Conservation (phyloP, 306 rosid genomes). For the Cucurbita maxima region DNA sequence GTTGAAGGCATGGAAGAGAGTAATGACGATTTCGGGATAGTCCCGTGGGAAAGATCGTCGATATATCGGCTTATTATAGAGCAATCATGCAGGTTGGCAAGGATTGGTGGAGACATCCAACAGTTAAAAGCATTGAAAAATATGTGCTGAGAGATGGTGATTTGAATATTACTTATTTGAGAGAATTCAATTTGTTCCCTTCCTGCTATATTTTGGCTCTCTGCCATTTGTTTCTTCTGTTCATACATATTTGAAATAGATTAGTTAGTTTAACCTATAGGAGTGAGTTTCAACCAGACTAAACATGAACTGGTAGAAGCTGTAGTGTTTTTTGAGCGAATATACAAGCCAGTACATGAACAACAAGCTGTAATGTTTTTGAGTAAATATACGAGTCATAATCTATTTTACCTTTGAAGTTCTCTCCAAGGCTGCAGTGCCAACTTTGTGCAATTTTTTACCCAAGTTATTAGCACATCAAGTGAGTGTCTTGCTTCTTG, state of each 20-base stretch:
- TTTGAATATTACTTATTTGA: neutral
- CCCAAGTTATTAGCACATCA: neutral
- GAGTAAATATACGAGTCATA: neutral
- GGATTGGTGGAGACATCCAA: constrained; percentile 31
- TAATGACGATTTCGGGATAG: constrained; percentile 70
- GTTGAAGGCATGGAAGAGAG: constrained; percentile 69
- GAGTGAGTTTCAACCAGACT: neutral
- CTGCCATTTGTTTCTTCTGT: constrained; percentile 1
- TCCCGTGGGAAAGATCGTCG: constrained; percentile 52
- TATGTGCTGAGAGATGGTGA: constrained; percentile 29
- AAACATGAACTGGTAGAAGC: neutral
- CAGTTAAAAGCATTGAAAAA: constrained; percentile 29
- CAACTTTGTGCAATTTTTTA: neutral
- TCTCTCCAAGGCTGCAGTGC: neutral
- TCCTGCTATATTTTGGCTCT: neutral
- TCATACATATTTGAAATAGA: neutral
- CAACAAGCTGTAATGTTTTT: constrained; percentile 2
- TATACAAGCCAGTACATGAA: neutral
- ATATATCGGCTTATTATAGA: constrained; percentile 31
- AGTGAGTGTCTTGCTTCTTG: neutral
- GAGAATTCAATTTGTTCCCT: neutral
- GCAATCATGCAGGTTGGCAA: constrained; percentile 73
- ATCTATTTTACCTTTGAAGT: neutral
- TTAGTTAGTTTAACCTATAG: constrained; percentile 8
- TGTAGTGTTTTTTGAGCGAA: constrained; percentile 5